Base-by-base conservation (phyloP, 192 early-diverging fungal species). In the Backusella tarrabulga region DNA sequence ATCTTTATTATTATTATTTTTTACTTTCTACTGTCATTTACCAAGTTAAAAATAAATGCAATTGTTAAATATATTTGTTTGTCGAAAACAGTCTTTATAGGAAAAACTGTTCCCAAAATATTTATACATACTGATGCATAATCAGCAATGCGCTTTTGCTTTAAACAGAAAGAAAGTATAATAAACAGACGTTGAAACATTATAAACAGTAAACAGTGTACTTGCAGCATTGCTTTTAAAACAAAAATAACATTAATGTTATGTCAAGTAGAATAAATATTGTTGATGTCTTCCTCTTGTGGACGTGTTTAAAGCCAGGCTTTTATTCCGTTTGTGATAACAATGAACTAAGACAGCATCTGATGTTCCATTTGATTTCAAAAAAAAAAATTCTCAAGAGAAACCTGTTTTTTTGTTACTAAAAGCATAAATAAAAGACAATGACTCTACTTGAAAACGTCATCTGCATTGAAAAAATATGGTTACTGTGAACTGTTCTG, bases 391-490 rank as follows among this genome's bases (percentile, higher is more conserved):
- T 56, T 32, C 54, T 56, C 54, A 56, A 56, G 54, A 56, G 6
- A 56, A 56, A 56, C 54, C 54, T 56, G 54, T 56, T 56, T 56
- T 56, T 56, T n/a, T 56, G 6, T 56, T 56, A 56, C 54, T 56
- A 56, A 56, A 56, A 40, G 19, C n/a, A 56, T 56, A 56, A 56
- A 56, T 56, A 56, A 56, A 21, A 56, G 54, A 56, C n/a, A 56
- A 56, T 56, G 54, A 23, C 54, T 23, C 19, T 56, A 23, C n/a
- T 21, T 7, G 8, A n/a, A 56, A 19, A 54, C 54, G 54, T 56
- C 54, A 56, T 56, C 8, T 56, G 54, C 54, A 56, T 9, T 21
- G 8, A 11, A 21, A 44, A n/a, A 56, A 21, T 56, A 56, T 56
- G 54, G 54, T 56, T 23, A 11, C 19, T 56, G 54, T 21, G 2